Conservation (phyloP, 306 rosid genomes). For the Canavalia gladiata region DNA sequence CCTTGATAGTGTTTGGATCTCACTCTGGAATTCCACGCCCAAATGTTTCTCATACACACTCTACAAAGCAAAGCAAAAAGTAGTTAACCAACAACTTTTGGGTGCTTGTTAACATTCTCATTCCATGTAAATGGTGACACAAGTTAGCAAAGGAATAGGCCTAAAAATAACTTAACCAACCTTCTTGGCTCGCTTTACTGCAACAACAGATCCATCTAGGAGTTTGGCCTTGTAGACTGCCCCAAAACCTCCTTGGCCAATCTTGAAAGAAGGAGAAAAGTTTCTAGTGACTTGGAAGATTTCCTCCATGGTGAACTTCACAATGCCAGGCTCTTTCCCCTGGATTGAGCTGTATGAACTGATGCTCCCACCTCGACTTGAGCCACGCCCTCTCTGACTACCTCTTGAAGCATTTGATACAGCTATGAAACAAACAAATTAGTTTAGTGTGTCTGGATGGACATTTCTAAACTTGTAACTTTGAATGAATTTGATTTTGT, state of each 20-base stretch:
- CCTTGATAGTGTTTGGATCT: constrained; percentile 81
- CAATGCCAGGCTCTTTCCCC: constrained; percentile 63
- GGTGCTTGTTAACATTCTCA: constrained; percentile 23
- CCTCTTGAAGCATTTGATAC: constrained; percentile 62
- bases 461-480: too few relatives aligned
- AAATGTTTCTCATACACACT: constrained; percentile 78
- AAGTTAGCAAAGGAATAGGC: not conserved
- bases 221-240: constrained; percentile 87
- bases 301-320: constrained; percentile 76
- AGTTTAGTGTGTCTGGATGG: too few relatives aligned
- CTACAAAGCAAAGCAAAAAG: constrained; percentile 56
- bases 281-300: constrained; percentile 76
- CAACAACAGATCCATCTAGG: constrained; percentile 73
- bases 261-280: constrained; percentile 82
- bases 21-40: constrained; percentile 87
- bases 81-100: constrained; percentile 28
- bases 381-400: constrained; percentile 59
- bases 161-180: constrained; percentile 51
- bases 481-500: too few relatives aligned
- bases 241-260: constrained; percentile 99
- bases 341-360: constrained; percentile 53
- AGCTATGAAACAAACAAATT: constrained; percentile 52
- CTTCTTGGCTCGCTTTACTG: constrained; percentile 96
- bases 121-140: constrained; percentile 34
- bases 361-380: constrained; percentile 52